Conservation (phyloP, 768 basidiomycete genomes). For the Pilatotrama ljubarskyi region DNA sequence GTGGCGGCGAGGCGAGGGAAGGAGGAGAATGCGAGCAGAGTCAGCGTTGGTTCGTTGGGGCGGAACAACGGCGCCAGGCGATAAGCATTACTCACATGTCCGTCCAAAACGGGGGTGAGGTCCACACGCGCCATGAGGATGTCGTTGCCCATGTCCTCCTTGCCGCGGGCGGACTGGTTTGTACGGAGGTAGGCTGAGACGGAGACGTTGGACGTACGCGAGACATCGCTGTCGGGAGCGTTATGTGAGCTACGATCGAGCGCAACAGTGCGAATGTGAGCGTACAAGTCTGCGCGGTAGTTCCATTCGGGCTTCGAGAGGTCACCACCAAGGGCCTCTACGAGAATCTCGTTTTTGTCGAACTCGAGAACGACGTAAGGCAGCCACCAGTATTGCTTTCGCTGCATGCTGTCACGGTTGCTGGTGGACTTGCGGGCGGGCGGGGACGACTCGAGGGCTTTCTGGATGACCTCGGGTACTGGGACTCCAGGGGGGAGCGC, state of each 20-base stretch:
- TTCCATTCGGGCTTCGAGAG: conserved; percentile 90
- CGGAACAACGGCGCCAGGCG: not conserved
- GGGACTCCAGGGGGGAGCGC: conserved; percentile 73
- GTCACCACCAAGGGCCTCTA: conserved; percentile 97
- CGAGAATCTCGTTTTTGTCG: conserved; percentile 95
- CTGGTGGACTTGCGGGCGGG: conserved; percentile 57
- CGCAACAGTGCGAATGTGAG: conserved; percentile 21
- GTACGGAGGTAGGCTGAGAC: conserved; percentile 92
- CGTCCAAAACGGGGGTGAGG: conserved; percentile 80
- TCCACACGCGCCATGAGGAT: conserved; percentile 91
- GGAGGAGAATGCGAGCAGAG: conserved; percentile 2
- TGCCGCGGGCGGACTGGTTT: conserved; percentile 64
- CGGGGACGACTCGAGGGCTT: conserved; percentile 67
- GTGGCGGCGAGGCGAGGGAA: not conserved
- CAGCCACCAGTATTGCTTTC: conserved; percentile 93
- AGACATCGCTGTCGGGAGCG: conserved; percentile 83
- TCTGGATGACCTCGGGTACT: conserved; percentile 83
- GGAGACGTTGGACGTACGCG: conserved; percentile 87
- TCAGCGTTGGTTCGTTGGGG: conserved; percentile 11
- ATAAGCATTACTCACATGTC: conserved; percentile 51
- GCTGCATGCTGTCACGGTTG: conserved; percentile 88
- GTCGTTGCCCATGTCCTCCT: conserved; percentile 97
- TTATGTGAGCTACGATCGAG: not conserved
- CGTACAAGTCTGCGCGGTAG: conserved; percentile 93
- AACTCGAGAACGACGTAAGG: conserved; percentile 98